Evolutionary conservation across 2,329 filamentous ascomycete genomes (phyloP).

Genomic region (Aspergillus ustus): DNA sequence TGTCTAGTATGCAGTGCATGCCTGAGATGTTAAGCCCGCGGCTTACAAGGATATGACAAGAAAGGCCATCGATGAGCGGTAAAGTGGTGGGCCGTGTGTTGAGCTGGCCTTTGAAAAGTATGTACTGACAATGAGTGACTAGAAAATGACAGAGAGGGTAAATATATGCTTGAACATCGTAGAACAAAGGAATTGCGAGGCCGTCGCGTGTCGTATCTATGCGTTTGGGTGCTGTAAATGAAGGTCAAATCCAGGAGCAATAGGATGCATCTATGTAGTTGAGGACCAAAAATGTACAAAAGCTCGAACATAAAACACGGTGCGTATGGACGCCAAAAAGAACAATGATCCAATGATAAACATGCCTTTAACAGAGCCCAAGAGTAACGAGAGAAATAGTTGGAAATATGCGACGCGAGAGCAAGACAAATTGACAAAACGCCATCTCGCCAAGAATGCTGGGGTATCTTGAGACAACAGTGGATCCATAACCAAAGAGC

Average conservation of each 20-base stretch:
- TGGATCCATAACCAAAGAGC: slow-evolving; percentile 17
- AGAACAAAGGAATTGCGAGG: slow-evolving; percentile 18
- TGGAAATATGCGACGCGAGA: neutral
- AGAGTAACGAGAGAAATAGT: slow-evolving; percentile 5
- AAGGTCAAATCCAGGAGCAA: neutral
- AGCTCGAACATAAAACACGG: neutral
- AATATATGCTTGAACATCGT: slow-evolving; percentile 5
- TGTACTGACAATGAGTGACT: neutral
- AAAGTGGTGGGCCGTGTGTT: neutral
- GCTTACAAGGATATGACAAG: neutral
- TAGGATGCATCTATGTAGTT: slow-evolving; percentile 6
- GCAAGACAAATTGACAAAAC: slow-evolving; percentile 14
- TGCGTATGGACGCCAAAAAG: neutral
- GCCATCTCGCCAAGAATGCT: slow-evolving; percentile 27
- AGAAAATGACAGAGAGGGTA: neutral
- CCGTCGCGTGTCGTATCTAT: neutral
- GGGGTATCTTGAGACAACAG: slow-evolving; percentile 34
- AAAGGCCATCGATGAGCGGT: neutral
- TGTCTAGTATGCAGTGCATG: neutral
- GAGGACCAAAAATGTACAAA: slow-evolving; percentile 3
- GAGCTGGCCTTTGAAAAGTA: neutral
- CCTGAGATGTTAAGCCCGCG: neutral
- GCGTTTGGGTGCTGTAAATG: neutral
- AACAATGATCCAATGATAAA: neutral
- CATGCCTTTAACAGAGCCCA: neutral